Base-by-base conservation (phyloP, 2,329 filamentous ascomycete genomes). In the Cladosporium sphaerospermum region DNA sequence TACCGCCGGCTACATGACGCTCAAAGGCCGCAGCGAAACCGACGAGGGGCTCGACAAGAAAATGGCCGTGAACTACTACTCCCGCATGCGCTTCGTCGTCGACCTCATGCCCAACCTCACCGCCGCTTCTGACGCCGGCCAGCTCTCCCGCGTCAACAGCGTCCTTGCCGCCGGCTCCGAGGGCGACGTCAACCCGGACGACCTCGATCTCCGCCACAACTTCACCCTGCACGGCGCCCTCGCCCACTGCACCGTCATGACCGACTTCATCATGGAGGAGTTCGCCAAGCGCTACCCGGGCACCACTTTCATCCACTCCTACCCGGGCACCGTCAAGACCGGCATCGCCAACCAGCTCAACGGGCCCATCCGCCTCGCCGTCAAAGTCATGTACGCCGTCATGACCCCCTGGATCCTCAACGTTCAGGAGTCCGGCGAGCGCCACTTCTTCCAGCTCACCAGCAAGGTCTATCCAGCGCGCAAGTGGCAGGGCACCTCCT, bases 21-120 rank as follows among this genome's bases (percentile, higher is more conserved):
- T 73, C 6, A 63, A 63, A 41, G 71, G 71, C n/a, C 61, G 71
- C 5, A 60, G 63, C 9, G 81, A 83, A 55, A 83, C 80, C 0
- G 48, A 68, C 0, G 83, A 86, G 65, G 79, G 78, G 2, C 69
- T 86, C 2, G 74, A 80, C 48, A 70, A 74, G 28, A 72, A 75
- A 32, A 72, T 75, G 19, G 71, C 76, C 7, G 71, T 84, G 13
- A 70, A 72, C 16, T 79, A 78, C 66, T 84, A 84, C 66, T 73
- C 77, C 4, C 81, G 82, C 16, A 73, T 78, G 57, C 78, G 79
- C 37, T 79, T 84, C 60, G 72, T 78, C 10, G 54, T 73, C 42
- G 81, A 82, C 51, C 73, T 86, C 0, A 75, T 84, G 8, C 81
- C 82, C 3, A 39, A 77, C 0, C 71, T 86, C 2, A 68, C 70